Base-by-base conservation (phyloP, 306 rosid genomes). In the Neltuma alba region DNA sequence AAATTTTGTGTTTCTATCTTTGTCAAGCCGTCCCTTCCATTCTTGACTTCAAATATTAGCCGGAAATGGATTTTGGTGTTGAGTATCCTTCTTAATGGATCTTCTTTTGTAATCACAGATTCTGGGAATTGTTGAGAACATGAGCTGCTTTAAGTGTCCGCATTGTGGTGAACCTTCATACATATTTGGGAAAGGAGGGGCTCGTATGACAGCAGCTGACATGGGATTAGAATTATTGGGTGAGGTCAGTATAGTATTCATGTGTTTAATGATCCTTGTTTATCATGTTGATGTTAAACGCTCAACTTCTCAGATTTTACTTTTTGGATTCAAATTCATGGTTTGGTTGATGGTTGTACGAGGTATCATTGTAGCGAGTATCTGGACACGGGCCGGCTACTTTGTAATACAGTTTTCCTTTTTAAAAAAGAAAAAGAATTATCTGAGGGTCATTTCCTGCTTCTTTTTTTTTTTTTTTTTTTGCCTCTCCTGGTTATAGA, bases 121-220 rank as follows among this genome's bases (percentile, higher is more conserved):
- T 84, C 85, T 95, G 94, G 99, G 99, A 65, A 70, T 95, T 82
- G 89, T 95, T 30, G 99, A 93, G 84, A 95, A 93, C 86, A 95
- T 95, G 99, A 95, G 99, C 86, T 90, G 86, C 86, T 95, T 93
- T 72, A 88, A 79, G 80, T 90, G 98, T 81, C 96, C 97, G 18
- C 94, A 90, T 75, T 91, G 99, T 84, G 85, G 89, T 16, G 94
- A 91, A 82, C 83, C 88, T 16, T 91, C 91, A 1, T 88, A 90
- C 81, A 91, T 95, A 75, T 95, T 95, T 47, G 99, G 98, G 36
- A 88, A 90, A 63, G 93, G 89, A 65, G 98, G 99, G 68, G 21
- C 91, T 63, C 93, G 57, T 2, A 88, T 44, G 77, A 82, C 91
- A 20, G 96, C 98, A 2, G 75, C 80, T 37, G 99, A 95, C 80